Base-by-base conservation (phyloP, 2,329 filamentous ascomycete genomes). In the Aotearoamyces nothofagi region DNA sequence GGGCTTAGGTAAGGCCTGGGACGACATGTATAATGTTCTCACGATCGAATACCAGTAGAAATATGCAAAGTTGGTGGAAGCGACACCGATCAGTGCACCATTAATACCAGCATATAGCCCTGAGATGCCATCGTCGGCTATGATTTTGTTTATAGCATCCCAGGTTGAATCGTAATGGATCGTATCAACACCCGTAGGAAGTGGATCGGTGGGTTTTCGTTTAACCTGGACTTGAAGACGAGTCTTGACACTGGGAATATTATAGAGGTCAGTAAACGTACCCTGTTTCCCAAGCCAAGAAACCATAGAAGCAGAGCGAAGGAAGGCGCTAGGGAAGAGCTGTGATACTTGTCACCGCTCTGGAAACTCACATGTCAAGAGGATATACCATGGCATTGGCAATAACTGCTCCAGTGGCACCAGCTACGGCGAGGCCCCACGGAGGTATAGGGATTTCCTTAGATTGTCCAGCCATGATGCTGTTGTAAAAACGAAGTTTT, bases 21-120 rank as follows among this genome's bases (percentile, higher is more conserved):
- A 64, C 17, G 62, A 63, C 40, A 81, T 56, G 52, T 96, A 96
- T 12, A 93, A 55, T 10, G 72, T 72, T 38, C 90, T 74, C 17
- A 94, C 82, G 15, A 90, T 58, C 4, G 83, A 87, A 53, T 96
- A 96, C 86, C 87, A 96, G 60, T 98, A 98, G 53, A 98, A 98
- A 58, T 98, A 98, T 45, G 90, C 90, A 51, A 98, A 98, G 55
- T 98, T 98, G 29, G 87, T 96, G 15, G 86, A 94, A 2, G 84
- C 87, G 19, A 98, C 90, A 30, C 90, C 90, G 29, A 96, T 59
- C 11, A 98, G 62, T 4, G 86, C 74, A 28, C 87, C 86, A 35
- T 72, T 66, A 52, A 98, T 86, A 35, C 90, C 90, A 29, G 80
- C 73, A 47, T 98, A 98, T 5, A 98, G 69, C 5, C 90, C 90